Conservation (phyloP, 257 asterid species). For the Nicotiana otophora region DNA sequence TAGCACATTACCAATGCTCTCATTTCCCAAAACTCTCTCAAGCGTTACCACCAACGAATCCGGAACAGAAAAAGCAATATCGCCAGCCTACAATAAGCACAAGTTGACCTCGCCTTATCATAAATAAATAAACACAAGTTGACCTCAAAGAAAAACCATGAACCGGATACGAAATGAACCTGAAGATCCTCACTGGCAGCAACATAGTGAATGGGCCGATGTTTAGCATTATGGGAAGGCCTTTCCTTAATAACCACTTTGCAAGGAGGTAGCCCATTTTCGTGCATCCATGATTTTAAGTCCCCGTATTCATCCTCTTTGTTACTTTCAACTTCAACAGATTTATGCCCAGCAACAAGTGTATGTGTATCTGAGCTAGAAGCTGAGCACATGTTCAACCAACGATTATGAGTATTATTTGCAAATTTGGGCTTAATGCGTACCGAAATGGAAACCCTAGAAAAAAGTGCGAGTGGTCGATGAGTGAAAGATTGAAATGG, state of each 20-base stretch:
- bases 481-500: conserved; percentile 37
- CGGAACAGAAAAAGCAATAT: conserved; percentile 79
- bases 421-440: conserved; percentile 17
- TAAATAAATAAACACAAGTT: too few species aligned
- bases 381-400: conserved; percentile 37
- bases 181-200: conserved; percentile 93
- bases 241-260: conserved; percentile 70
- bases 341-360: conserved; percentile 35
- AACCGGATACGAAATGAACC: conserved; percentile 24
- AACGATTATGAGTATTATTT: conserved; percentile 17
- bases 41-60: conserved; percentile 87
- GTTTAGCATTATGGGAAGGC: conserved; percentile 59
- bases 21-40: conserved; percentile 93
- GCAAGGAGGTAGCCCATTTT: conserved; percentile 83
- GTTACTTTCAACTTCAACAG: conserved; percentile 36
- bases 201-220: conserved; percentile 71
- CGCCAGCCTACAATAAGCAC: conserved; percentile 56
- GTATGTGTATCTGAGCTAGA: conserved; percentile 64
- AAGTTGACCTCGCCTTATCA: too few species aligned
- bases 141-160: background rate
- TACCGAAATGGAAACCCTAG: conserved; percentile 30
- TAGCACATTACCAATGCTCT: conserved; percentile 61
- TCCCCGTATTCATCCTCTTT: conserved; percentile 42
- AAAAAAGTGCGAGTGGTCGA: conserved; percentile 29
- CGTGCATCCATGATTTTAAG: conserved; percentile 90